Evolutionary conservation across 805 yeast species (phyloP).

Genomic region (Candida methanosorbosa): DNA sequence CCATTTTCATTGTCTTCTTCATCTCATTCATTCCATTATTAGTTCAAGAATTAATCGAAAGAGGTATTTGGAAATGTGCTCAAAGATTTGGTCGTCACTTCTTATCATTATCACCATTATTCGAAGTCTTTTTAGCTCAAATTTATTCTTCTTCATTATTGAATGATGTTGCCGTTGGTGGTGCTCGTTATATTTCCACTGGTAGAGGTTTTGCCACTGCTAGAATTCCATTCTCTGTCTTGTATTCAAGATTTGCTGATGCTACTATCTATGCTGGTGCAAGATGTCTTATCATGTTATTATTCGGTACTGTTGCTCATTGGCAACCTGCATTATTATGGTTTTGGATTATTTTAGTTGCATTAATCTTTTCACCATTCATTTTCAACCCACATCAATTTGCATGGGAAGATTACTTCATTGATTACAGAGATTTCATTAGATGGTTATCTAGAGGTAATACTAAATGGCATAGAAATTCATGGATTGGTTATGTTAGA

Average conservation of each 20-base stretch:
- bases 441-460: constrained; percentile 90
- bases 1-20: constrained; percentile 76
- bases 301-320: constrained; percentile 65
- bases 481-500: constrained; percentile 81
- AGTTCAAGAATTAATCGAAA: constrained; percentile 72
- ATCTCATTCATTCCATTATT: constrained; percentile 73
- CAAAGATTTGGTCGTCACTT: constrained; percentile 64
- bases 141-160: constrained; percentile 64
- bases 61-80: constrained; percentile 71
- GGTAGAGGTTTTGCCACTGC: constrained; percentile 85
- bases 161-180: constrained; percentile 72
- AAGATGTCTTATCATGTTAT: constrained; percentile 61
- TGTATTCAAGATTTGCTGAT: constrained; percentile 73
- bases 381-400: constrained; percentile 97
- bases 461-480: constrained; percentile 80
- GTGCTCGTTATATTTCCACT: constrained; percentile 80
- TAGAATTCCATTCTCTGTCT: constrained; percentile 65
- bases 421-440: constrained; percentile 91
- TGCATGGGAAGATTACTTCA: constrained; percentile 90
- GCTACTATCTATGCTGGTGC: constrained; percentile 82
- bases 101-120: constrained; percentile 66
- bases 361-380: constrained; percentile 88
- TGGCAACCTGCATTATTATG: constrained; percentile 94
- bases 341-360: constrained; percentile 93
- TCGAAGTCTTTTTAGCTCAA: constrained; percentile 78